These are phyloP conservation scores for Novymonas esmeraldas DNA, from an alignment of 208 protist genomes.

Conservation along the genomic window DNA sequence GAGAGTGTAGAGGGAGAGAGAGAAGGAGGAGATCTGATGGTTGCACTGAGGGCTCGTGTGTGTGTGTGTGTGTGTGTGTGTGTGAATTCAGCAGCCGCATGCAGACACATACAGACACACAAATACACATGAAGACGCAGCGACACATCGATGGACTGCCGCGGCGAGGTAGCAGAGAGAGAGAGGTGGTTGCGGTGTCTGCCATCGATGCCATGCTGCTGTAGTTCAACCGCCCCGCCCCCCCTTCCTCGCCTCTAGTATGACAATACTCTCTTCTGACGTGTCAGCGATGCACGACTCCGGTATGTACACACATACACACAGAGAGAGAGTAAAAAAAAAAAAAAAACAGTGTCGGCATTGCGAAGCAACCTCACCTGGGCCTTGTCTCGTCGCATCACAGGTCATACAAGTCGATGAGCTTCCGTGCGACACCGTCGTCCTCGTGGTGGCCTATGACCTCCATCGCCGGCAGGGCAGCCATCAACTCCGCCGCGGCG, in stretches of 20 bases:
- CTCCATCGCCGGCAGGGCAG: slow-evolving; percentile 27
- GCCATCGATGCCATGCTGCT: no score
- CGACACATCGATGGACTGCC: no score
- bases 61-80: not conserved
- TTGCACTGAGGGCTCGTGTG: not conserved
- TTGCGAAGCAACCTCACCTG: no score
- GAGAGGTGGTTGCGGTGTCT: no score
- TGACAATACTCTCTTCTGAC: no score
- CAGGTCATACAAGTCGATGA: slow-evolving; percentile 37
- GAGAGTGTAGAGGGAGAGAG: not conserved
- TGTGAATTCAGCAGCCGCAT: not conserved
- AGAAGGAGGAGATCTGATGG: not conserved
- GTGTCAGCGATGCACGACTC: no score
- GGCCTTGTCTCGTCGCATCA: no score
- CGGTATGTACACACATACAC: no score
- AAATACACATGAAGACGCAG: not conserved
- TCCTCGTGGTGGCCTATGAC: slow-evolving; percentile 44
- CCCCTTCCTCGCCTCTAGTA: no score
- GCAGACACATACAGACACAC: not conserved
- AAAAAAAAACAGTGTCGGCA: no score
- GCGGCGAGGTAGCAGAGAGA: no score
- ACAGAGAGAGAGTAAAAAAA: not conserved
- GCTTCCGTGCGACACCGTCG: slow-evolving; percentile 58
- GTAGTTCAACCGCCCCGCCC: no score
- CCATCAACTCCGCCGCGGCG: slow-evolving; percentile 22